These are phyloP conservation scores for Cordyceps farinosa DNA, from an alignment of 2,329 filamentous ascomycete genomes.

Conservation along the genomic window DNA sequence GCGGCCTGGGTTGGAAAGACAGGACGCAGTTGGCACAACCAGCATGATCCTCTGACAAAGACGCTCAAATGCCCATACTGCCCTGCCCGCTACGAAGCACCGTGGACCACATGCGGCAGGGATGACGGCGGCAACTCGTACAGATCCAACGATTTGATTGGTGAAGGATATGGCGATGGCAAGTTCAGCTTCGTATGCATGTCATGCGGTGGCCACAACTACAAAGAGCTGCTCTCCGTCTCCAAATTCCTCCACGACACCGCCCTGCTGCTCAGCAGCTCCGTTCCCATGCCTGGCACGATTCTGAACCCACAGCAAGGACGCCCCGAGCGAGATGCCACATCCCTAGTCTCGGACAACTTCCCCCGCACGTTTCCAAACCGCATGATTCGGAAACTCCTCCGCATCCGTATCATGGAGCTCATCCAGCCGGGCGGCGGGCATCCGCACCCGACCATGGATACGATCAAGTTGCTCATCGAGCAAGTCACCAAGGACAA, in stretches of 20 bases:
- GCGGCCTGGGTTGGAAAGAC: constrained; percentile 46
- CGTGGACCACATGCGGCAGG: constrained; percentile 57
- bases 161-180: constrained; percentile 59
- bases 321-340: constrained; percentile 37
- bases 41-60: constrained; percentile 48
- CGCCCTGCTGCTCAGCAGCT: constrained; percentile 40
- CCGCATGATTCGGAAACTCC: constrained; percentile 46
- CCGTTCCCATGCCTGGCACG: constrained; percentile 64
- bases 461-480: constrained; percentile 48
- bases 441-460: constrained; percentile 42
- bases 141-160: constrained; percentile 31
- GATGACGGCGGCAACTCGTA: constrained; percentile 42
- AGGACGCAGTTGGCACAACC: constrained; percentile 56
- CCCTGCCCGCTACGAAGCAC: constrained; percentile 36
- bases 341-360: constrained; percentile 16
- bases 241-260: constrained; percentile 59
- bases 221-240: constrained; percentile 55
- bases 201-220: constrained; percentile 47
- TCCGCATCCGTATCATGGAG: constrained; percentile 41
- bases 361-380: constrained; percentile 53
- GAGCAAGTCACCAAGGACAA: constrained; percentile 41
- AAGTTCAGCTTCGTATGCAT: constrained; percentile 49
- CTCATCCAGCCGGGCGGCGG: constrained; percentile 32
- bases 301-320: constrained; percentile 54
- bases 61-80: constrained; percentile 55